Percentiles rank a stretch among this genome's conserved stretches.
These are phyloP conservation scores for Fusarium sacchari DNA, from an alignment of 2,329 filamentous ascomycete genomes.

Conservation along the genomic window DNA sequence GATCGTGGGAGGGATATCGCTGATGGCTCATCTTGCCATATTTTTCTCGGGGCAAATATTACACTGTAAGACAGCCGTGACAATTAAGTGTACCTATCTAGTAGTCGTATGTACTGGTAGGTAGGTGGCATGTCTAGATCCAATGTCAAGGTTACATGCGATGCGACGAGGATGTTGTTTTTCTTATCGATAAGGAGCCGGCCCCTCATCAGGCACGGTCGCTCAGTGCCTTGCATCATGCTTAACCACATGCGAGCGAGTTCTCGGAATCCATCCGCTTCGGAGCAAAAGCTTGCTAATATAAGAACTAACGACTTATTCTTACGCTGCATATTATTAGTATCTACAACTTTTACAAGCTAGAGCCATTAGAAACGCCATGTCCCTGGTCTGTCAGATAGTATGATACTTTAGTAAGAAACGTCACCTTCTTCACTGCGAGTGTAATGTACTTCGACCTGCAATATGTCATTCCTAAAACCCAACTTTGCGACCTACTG, in stretches of 20 bases:
- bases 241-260: background rate
- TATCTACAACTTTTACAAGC: constrained; percentile 19
- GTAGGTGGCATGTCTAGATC: background rate
- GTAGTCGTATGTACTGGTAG: background rate
- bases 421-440: constrained; percentile 21
- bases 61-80: background rate
- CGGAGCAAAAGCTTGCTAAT: background rate
- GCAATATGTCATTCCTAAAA: constrained; percentile 31
- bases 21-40: constrained; percentile 64
- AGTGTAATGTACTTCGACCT: constrained; percentile 26
- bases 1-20: constrained; percentile 65
- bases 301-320: background rate
- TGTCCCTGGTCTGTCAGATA: constrained; percentile 3
- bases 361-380: background rate
- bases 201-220: background rate
- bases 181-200: constrained; percentile 33
- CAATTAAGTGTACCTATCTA: background rate
- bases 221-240: background rate
- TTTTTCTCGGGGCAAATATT: background rate
- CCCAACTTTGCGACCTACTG: constrained; percentile 36
- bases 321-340: background rate
- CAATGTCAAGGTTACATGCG: background rate
- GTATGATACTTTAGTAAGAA: background rate
- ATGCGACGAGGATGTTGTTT: constrained; percentile 8
- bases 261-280: background rate